Evolutionary conservation across 1,284 basidiomycete species (phyloP).

Genomic region (Trametes versicolor): DNA sequence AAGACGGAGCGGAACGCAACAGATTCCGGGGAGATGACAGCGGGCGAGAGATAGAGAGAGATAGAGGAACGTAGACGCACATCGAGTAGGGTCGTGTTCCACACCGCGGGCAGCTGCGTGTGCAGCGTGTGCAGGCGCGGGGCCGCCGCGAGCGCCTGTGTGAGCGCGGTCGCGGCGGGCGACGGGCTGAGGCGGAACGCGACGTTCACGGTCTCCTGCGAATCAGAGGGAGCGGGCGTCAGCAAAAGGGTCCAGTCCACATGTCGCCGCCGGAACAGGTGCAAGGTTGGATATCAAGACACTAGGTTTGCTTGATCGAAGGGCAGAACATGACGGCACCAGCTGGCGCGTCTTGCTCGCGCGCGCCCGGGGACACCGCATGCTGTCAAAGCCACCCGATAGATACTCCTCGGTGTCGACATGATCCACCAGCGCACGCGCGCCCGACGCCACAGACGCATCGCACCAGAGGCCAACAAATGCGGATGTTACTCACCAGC

Average conservation of each 20-base stretch:
- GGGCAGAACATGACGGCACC: slow-evolving; percentile 6
- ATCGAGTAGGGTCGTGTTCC: slow-evolving; percentile 44
- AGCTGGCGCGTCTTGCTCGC: neutral
- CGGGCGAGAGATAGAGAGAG: slow-evolving; percentile 1
- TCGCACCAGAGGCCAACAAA: neutral
- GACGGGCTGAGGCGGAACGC: slow-evolving; percentile 55
- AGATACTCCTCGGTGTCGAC: neutral
- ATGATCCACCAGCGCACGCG: neutral
- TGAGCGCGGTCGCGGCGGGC: slow-evolving; percentile 38
- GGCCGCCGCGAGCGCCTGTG: slow-evolving; percentile 38
- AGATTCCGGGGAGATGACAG: slow-evolving; percentile 1
- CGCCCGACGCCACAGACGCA: neutral
- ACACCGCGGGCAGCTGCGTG: slow-evolving; percentile 42
- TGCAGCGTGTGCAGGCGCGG: slow-evolving; percentile 41
- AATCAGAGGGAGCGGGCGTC: slow-evolving; percentile 19
- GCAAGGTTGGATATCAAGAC: neutral
- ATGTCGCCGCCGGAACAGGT: slow-evolving; percentile 25
- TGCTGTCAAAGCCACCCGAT: slow-evolving; percentile 3
- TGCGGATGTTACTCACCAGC: slow-evolving; percentile 50
- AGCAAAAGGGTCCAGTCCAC: slow-evolving; percentile 3
- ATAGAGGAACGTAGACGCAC: slow-evolving; percentile 27
- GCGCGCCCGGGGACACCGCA: neutral
- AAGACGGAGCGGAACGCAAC: neutral
- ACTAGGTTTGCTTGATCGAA: slow-evolving; percentile 9
- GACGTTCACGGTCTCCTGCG: slow-evolving; percentile 56